Percentiles rank a stretch among this genome's conserved stretches.
phyloP scores from a whole-genome alignment of 2,329 filamentous ascomycete genomes.

The Metarhizium rileyi region DNA sequence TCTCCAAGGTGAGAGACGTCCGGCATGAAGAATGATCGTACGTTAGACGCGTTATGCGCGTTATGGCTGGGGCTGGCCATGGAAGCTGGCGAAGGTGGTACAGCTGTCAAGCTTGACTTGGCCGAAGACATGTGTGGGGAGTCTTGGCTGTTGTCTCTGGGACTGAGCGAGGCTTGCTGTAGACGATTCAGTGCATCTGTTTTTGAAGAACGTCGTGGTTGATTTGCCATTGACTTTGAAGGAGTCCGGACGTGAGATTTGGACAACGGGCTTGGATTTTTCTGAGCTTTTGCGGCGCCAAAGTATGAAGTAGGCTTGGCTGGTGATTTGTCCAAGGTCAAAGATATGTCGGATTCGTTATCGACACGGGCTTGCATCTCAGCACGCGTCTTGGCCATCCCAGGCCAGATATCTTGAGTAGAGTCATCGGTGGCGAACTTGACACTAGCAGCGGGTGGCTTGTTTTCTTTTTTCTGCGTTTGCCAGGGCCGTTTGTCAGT shows the following conservation, averaged over 20 bases:
- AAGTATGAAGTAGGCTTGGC: slow-evolving; percentile 17
- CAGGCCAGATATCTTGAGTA: slow-evolving; percentile 30
- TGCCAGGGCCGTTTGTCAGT: slow-evolving; percentile 27
- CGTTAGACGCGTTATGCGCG: slow-evolving; percentile 31
- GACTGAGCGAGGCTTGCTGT: slow-evolving; percentile 25
- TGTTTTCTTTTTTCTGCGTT: slow-evolving; percentile 35
- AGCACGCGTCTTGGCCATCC: slow-evolving; percentile 31
- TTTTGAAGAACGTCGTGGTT: slow-evolving; percentile 20
- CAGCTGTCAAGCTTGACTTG: slow-evolving; percentile 32
- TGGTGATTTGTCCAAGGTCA: slow-evolving; percentile 31
- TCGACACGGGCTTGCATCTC: slow-evolving; percentile 47
- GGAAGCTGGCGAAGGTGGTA: slow-evolving; percentile 27
- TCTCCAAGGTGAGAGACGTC: slow-evolving; percentile 46
- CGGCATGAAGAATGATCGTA: slow-evolving; percentile 44
- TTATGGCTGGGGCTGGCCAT: slow-evolving; percentile 24
- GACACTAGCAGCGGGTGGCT: slow-evolving; percentile 24
- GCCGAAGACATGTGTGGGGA: slow-evolving; percentile 29
- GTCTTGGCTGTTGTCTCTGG: slow-evolving; percentile 13
- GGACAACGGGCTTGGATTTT: slow-evolving; percentile 28
- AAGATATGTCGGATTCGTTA: slow-evolving; percentile 40
- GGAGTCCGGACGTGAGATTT: slow-evolving; percentile 24
- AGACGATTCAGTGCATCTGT: slow-evolving; percentile 25
- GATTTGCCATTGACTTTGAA: slow-evolving; percentile 16
- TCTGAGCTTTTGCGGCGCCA: slow-evolving; percentile 17
- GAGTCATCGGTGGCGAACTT: slow-evolving; percentile 30